Evolutionary conservation across 1,139 yeast genomes (phyloP).

Genomic region (Hyphopichia wangnamkhiaoensis): DNA sequence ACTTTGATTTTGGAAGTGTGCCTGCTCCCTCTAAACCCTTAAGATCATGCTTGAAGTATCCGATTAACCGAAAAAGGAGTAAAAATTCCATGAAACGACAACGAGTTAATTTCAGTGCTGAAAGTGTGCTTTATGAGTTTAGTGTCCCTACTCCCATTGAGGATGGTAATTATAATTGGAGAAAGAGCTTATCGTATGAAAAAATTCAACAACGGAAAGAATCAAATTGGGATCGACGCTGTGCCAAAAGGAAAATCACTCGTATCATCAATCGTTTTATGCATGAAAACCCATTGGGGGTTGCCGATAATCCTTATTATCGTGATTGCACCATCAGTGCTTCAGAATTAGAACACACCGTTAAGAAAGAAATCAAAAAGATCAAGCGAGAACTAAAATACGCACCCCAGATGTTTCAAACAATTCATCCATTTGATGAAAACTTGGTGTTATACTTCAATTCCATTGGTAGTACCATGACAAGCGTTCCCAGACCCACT

Average conservation of each 20-base stretch:
- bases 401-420: background rate
- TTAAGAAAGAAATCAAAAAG: background rate
- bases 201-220: too few relatives aligned
- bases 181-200: too few relatives aligned
- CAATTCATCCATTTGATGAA: conserved; percentile 2
- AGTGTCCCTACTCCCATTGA: too few relatives aligned
- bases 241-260: background rate
- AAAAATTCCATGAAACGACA: too few relatives aligned
- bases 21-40: too few relatives aligned
- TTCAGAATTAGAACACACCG: background rate
- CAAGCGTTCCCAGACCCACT: too few relatives aligned
- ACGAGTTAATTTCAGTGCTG: too few relatives aligned
- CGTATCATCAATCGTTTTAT: background rate
- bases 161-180: too few relatives aligned
- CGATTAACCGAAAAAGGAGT: too few relatives aligned
- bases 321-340: background rate
- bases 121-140: too few relatives aligned
- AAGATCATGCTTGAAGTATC: too few relatives aligned
- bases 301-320: background rate
- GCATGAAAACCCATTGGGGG: conserved; percentile 1
- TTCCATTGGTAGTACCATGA: conserved; percentile 1
- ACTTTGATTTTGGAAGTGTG: conserved; percentile 1
- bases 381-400: background rate
- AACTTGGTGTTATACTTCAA: background rate
- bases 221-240: too few relatives aligned